Evolutionary conservation across 805 yeast species (phyloP), one percentile per base, ranked within the genome.

Genomic region (Saturnispora sekii): DNA sequence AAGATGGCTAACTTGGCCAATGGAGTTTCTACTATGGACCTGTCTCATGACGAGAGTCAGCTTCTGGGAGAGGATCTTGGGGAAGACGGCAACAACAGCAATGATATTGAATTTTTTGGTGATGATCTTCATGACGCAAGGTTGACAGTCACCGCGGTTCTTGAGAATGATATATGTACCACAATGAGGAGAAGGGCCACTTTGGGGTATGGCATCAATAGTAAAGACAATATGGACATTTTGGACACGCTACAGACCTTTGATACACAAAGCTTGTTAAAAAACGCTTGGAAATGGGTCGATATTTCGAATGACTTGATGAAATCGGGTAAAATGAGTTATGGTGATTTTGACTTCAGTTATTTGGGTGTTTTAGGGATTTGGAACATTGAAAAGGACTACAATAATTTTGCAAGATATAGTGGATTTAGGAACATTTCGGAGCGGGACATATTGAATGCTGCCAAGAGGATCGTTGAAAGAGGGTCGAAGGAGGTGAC

Each of bases 221-320:
- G 86, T 33, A 73, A 73, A 39, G 65, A 63, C 26, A 89, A 89
- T 48, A 73, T 81, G 36, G 68, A 71, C 14, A 67, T 84, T 21
- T 64, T 79, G 33, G 85, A 76, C 49, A 67, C 66, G 28, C 58
- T 77, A 31, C 72, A 69, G 44, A 64, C 70, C 2, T 59, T 77
- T 18, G 74, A 74, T 42, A 76, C 79, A 38, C 72, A 68, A 43
- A 64, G 67, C n/a, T 83, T 76, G 50, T 65, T 82, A 41, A 68
- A 82, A 49, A 81, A 85, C 53, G 82, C 95, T 0, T 90, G 97
- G 97, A 79, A 82, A 57, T 90, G 97, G 97, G 64, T 90, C 30
- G 74, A 77, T 1, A 74, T 84, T 41, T 86, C 94, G 0, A 73
- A 76, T 44, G 76, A 74, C 35, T 71, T 84, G 1, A 77, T 78